Evolutionary conservation across 2,329 filamentous ascomycete genomes (phyloP), one percentile per base, ranked within the genome.

Genomic region (Verticillium klebahnii): DNA sequence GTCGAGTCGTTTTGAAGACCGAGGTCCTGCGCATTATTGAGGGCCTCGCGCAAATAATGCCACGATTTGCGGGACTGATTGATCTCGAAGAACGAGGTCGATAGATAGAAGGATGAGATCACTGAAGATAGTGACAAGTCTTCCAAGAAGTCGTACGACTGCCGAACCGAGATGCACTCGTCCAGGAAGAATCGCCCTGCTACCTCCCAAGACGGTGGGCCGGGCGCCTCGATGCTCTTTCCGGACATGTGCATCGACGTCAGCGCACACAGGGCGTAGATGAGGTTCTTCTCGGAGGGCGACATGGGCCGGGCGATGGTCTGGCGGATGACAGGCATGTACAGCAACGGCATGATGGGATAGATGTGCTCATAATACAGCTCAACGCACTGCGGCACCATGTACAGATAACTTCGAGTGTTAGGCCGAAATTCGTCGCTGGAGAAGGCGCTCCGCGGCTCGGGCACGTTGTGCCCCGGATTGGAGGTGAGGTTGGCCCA

Each of bases 291-390:
- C 57, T 80, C 77, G 14, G 72, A 72, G 56, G 69, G 71, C 32
- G 73, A 68, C 63, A 78, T 70, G 1, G 71, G 70, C 12, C 74
- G 78, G 73, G 64, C 74, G 69, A 74, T 82, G 69, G 84, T 83
- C 66, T 76, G 77, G 56, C 80, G 76, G 56, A 86, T 76, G 9
- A 77, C 77, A 55, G 86, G 82, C 69, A 85, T 84, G 60, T 87
- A 82, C 8, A 88, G 72, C 4, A 88, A 78, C 1, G 86, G 86
- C 77, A 87, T 85, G 59, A 85, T 85, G n/a, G 85, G 84, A 66
- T 88, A 88, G 60, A 88, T 80, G 69, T 87, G 80, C 67, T 80
- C 76, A 72, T 87, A 85, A 73, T 85, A 89, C 65, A 85, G 84
- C 55, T 88, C 84, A 62, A 88, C 76, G 69, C 85, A 87, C 72